Conservation (phyloP, 352 stramenopile genomes). For the Globisporangium nodosum region DNA sequence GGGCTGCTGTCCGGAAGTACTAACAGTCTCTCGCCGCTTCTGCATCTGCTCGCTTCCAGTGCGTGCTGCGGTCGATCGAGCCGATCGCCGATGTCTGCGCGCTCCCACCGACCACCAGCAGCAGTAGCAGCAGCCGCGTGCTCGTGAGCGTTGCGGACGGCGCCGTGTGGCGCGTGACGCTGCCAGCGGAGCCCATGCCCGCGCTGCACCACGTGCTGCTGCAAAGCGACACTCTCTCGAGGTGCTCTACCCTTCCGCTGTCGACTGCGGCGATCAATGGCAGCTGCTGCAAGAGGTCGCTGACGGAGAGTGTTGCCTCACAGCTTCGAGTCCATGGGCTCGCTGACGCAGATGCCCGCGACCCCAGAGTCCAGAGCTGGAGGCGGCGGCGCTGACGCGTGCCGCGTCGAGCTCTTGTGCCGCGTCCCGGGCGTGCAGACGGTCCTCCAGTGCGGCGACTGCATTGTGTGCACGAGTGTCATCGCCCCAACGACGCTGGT, state of each 20-base stretch:
- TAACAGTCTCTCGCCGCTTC: too few species aligned
- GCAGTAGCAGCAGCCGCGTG: conserved; percentile 10
- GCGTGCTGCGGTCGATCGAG: conserved; percentile 30
- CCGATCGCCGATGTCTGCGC: conserved; percentile 30
- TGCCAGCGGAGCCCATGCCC: conserved; percentile 11
- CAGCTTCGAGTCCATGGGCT: conserved; percentile 7
- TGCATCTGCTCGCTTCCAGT: conserved; percentile 16
- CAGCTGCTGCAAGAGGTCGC: background rate
- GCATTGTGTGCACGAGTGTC: conserved; percentile 41
- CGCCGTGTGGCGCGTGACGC: conserved; percentile 42
- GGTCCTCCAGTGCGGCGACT: conserved; percentile 17
- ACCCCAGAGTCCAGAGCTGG: background rate
- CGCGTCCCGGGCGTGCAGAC: conserved; percentile 39
- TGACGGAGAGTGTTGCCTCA: background rate
- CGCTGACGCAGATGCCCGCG: conserved; percentile 4
- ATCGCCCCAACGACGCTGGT: conserved; percentile 51
- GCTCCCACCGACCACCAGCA: conserved; percentile 4
- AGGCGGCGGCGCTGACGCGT: background rate
- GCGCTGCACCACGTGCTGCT: conserved; percentile 12
- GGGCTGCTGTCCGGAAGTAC: too few species aligned
- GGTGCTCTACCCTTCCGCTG: background rate
- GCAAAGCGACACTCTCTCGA: background rate
- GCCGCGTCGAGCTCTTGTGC: conserved; percentile 15
- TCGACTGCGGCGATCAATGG: too few species aligned
- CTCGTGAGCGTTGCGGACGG: conserved; percentile 34